Percentiles rank a stretch among this genome's conserved stretches.
Evolutionary conservation across 176 grass and related monocot species (phyloP).

Genomic region (Zoysia pacifica): DNA sequence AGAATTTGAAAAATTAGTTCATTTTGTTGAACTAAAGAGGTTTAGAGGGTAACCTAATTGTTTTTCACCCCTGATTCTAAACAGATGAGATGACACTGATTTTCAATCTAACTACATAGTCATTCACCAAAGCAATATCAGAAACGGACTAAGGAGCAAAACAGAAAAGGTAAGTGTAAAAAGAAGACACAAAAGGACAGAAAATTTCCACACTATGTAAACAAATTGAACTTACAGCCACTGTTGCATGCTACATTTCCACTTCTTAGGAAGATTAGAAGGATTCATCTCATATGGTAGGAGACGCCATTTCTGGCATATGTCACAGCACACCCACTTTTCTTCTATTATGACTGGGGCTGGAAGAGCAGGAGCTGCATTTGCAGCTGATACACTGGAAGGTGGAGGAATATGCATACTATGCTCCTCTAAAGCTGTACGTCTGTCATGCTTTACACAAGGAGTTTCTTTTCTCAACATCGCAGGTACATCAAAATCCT

Average conservation of each 20-base stretch:
- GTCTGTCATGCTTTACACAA: conserved; percentile 55
- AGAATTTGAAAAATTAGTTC: too few relatives aligned
- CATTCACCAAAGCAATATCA: not conserved
- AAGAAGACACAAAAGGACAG: not conserved
- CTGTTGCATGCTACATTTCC: conserved; percentile 85
- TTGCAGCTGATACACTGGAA: conserved; percentile 49
- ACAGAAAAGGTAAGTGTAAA: conserved; percentile 5
- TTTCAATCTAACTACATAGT: conserved; percentile 32
- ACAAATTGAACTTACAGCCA: conserved; percentile 90
- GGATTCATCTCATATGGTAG: conserved; percentile 79
- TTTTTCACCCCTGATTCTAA: too few relatives aligned
- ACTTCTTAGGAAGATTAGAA: conserved; percentile 72
- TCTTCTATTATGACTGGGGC: conserved; percentile 75
- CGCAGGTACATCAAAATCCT: conserved; percentile 50
- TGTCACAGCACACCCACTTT: conserved; percentile 95
- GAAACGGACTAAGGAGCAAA: conserved; percentile 14
- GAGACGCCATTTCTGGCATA: conserved; percentile 92
- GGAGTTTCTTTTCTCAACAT: conserved; percentile 52
- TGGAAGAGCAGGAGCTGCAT: conserved; percentile 44
- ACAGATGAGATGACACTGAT: not conserved
- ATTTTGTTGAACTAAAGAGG: too few relatives aligned
- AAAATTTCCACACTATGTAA: not conserved
- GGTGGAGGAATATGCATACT: conserved; percentile 56
- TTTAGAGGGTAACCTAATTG: too few relatives aligned
- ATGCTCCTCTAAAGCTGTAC: conserved; percentile 40